Percentiles rank a stretch among this genome's conserved stretches.
phyloP scores from a whole-genome alignment of 495 filamentous ascomycete species.

The Neurospora sublineolata region DNA sequence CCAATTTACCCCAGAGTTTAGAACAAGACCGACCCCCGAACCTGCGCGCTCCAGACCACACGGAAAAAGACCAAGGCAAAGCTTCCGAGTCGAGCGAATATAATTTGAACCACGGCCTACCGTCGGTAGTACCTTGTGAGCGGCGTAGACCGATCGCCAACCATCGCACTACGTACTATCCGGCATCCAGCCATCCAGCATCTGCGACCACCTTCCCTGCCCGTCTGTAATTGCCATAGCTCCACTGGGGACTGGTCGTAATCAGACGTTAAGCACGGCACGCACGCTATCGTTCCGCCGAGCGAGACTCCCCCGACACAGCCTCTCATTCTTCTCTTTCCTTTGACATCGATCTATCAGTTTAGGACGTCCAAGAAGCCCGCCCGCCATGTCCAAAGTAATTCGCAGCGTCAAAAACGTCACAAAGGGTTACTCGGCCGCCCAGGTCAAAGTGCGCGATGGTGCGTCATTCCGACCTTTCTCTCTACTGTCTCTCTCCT shows the following conservation, averaged over 20 bases:
- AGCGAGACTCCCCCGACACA: not conserved
- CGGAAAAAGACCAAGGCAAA: not conserved
- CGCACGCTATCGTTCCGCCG: not conserved
- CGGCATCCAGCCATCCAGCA: not conserved
- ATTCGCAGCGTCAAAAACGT: conserved; percentile 99
- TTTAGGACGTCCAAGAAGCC: not conserved
- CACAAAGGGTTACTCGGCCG: conserved; percentile 94
- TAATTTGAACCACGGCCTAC: not conserved
- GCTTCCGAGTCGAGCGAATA: not conserved
- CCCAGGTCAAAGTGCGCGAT: conserved; percentile 99
- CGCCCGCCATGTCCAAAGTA: conserved; percentile 78
- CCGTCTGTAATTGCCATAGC: not conserved
- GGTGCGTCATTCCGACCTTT: conserved; percentile 45
- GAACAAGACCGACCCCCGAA: not conserved
- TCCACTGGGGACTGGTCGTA: not conserved
- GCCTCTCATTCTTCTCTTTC: not conserved
- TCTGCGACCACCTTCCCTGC: not conserved
- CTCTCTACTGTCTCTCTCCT: not conserved
- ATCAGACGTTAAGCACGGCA: not conserved
- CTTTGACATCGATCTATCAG: not conserved
- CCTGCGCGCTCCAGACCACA: not conserved
- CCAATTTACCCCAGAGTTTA: not conserved
- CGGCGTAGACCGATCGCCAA: not conserved
- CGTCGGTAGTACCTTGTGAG: not conserved
- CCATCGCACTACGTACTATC: not conserved